phyloP scores from a whole-genome alignment of 2,329 filamentous ascomycete species.

The Teratosphaeria epicoccoides region DNA sequence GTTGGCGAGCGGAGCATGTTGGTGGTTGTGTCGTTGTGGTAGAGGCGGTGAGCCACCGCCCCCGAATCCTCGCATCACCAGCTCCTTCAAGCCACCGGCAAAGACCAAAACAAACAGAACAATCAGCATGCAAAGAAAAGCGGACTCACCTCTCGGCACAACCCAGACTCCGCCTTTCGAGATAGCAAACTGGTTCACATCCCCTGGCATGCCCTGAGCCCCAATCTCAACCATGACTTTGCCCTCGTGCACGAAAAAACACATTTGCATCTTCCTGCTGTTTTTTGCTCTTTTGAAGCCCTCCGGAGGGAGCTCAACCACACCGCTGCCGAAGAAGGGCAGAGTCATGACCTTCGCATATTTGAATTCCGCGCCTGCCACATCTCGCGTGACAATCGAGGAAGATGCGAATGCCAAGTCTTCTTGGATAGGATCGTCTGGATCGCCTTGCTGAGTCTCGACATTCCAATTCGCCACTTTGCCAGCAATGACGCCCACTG shows the following conservation, averaged over 20 bases:
- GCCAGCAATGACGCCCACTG: constrained; percentile 53
- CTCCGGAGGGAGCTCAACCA: constrained; percentile 77
- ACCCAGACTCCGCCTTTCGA: constrained; percentile 85
- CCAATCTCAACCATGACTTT: constrained; percentile 68
- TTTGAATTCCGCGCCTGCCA: constrained; percentile 60
- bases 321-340: constrained; percentile 78
- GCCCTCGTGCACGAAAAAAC: constrained; percentile 81
- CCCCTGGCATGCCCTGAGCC: constrained; percentile 12
- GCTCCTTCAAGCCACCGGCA: not conserved
- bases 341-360: constrained; percentile 81
- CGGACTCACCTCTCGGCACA: constrained; percentile 73
- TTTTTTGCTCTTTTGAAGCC: constrained; percentile 85
- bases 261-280: constrained; percentile 90
- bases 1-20: not conserved
- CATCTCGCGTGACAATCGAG: constrained; percentile 47
- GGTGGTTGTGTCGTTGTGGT: not conserved
- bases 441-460: constrained; percentile 18
- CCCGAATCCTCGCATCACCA: not conserved
- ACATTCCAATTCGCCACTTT: constrained; percentile 49
- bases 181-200: constrained; percentile 68
- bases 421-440: constrained; percentile 31
- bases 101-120: not conserved
- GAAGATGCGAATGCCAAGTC: constrained; percentile 51
- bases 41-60: constrained; percentile 6
- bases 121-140: constrained; percentile 5